Evolutionary conservation across 768 basidiomycete species (phyloP), one percentile per base, ranked within the genome.

Genomic region (Mycena belliarum): DNA sequence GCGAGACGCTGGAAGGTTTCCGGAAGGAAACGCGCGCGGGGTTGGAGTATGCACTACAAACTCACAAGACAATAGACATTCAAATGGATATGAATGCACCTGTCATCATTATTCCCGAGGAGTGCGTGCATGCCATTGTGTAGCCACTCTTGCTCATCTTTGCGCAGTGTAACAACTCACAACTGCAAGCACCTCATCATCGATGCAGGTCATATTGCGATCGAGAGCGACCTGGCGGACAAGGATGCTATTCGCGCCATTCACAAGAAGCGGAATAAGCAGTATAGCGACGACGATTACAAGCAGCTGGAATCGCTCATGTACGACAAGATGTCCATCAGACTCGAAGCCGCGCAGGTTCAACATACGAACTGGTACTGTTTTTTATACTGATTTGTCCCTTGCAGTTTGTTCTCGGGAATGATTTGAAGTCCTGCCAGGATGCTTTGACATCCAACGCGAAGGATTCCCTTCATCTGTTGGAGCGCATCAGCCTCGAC

Each of bases 11-110:
- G 3, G 96, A 98, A 68, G 95, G 92, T 6, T 75, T 99, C 24
- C 82, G 95, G 55, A 94, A 94, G 68, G 95, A 98, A 68, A 98
- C 97, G 8, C 77, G 97, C 51, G 92, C 93, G 0, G 94, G 97
- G 16, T 77, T 99, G 51, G 96, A 98, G 75, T 89, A 89, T 73
- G 96, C 96, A 0, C 73, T 99, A 46, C 88, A 95, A 70, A 87
- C 85, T 16, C 95, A 97, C 79, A 96, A 94, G 78, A 98, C 97
- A 1, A 79, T 98, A 42, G 95, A 98, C 69, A 79, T 99, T n/a
- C 91, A 93, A 63, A 84, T 99, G 75, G 95, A 99, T 67, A 82
- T 99, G 80, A 92, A 96, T 66, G 94, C 97, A 0, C 97, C 97
- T 6, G 85, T 99, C 64, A 97, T 99, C 68, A 93, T 99, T 65